Conservation (phyloP, 1,284 basidiomycete species). For the Vanrija sp. region DNA sequence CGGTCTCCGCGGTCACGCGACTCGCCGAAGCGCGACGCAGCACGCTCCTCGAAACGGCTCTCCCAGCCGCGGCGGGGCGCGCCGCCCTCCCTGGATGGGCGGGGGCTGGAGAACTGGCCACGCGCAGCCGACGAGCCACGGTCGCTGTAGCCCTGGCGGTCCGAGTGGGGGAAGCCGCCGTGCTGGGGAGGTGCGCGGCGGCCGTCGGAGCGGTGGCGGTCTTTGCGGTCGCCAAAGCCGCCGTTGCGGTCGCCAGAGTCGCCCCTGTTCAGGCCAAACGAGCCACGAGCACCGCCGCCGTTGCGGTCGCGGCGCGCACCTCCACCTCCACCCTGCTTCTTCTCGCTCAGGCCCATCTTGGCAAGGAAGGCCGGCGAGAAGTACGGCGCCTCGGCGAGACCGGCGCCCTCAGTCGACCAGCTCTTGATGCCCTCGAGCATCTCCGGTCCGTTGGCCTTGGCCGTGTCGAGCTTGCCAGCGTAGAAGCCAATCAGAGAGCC, state of each 20-base stretch:
- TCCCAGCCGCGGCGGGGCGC: neutral
- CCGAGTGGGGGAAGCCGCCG: neutral
- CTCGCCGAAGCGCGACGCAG: neutral
- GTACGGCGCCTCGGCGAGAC: conserved; percentile 55
- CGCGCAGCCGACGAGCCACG: neutral
- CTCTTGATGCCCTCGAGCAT: conserved; percentile 61
- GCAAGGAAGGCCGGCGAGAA: conserved; percentile 54
- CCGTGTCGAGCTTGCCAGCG: conserved; percentile 54
- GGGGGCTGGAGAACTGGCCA: too few relatives aligned
- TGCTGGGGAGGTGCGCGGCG: neutral
- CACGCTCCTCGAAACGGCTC: neutral
- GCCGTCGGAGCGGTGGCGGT: neutral
- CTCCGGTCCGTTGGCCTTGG: conserved; percentile 52
- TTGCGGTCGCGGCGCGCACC: neutral
- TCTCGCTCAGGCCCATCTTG: conserved; percentile 28
- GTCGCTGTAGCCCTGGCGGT: neutral
- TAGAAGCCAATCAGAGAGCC: conserved; percentile 75
- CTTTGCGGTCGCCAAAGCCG: conserved; percentile 1
- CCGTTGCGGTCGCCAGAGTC: neutral
- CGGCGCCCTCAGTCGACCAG: conserved; percentile 61
- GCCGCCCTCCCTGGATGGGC: neutral
- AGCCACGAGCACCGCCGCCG: conserved; percentile 1
- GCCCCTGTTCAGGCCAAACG: conserved; percentile 1
- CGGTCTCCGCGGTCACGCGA: neutral
- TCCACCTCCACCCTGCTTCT: too few relatives aligned